These are phyloP conservation scores for Cotoneaster glaucophyllus DNA, from an alignment of 306 rosid species.

Conservation along the genomic window DNA sequence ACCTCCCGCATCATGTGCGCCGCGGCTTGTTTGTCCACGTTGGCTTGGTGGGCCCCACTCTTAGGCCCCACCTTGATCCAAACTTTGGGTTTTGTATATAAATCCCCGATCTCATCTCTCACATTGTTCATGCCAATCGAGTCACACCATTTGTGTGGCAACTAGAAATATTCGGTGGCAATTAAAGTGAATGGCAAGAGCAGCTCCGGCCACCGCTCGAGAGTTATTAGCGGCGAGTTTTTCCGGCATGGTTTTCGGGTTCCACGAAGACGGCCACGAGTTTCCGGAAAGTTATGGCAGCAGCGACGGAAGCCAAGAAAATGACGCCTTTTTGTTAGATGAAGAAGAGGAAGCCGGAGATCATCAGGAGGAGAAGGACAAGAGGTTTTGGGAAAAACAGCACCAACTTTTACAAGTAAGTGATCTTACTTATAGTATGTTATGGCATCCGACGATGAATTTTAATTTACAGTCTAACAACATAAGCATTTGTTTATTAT, in stretches of 20 bases:
- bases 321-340: conserved; percentile 24
- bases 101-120: neutral
- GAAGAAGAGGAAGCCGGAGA: conserved; percentile 23
- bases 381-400: conserved; percentile 64
- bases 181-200: neutral
- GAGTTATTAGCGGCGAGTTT: conserved; percentile 1
- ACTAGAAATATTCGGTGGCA: neutral
- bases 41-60: conserved; percentile 21
- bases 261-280: conserved; percentile 31
- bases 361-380: conserved; percentile 26
- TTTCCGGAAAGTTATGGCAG: conserved; percentile 20
- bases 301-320: conserved; percentile 11
- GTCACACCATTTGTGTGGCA: conserved; percentile 3
- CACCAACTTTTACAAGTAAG: conserved; percentile 57
- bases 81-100: conserved; percentile 6
- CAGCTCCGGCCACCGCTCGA: conserved; percentile 4
- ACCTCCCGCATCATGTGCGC: conserved; percentile 33
- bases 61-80: neutral
- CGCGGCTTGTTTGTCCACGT: conserved; percentile 29
- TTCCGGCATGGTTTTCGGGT: conserved; percentile 57
- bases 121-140: neutral
- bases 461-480: neutral
- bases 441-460: neutral
- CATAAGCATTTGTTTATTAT: neutral
- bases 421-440: neutral